Evolutionary conservation across 2,329 filamentous ascomycete species (phyloP).

Genomic region (Neopestalotiopsis clavispora): DNA sequence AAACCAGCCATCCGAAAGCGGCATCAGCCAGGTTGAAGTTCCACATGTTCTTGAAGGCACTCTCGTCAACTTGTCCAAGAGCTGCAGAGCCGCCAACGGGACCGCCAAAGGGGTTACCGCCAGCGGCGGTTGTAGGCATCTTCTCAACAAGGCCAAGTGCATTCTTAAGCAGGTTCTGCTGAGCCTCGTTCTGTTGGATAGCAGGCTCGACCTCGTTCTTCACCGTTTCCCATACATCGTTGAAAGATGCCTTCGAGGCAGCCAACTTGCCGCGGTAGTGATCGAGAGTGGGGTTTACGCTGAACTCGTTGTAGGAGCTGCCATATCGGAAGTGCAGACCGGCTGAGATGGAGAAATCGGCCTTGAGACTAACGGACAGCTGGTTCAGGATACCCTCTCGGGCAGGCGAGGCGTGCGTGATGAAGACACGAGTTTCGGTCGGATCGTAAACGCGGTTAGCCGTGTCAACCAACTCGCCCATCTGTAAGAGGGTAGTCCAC

Average conservation of each 20-base stretch:
- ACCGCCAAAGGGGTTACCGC: slow-evolving; percentile 95
- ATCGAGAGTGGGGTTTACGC: slow-evolving; percentile 95
- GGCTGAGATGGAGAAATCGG: slow-evolving; percentile 96
- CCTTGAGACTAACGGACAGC: slow-evolving; percentile 94
- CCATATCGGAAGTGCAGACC: slow-evolving; percentile 98
- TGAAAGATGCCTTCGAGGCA: slow-evolving; percentile 97
- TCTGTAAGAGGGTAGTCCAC: slow-evolving; percentile 98
- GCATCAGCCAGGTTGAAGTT: slow-evolving; percentile 99
- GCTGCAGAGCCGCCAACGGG: slow-evolving; percentile 73
- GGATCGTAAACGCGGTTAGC: slow-evolving; percentile 98
- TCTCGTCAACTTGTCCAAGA: slow-evolving; percentile 93
- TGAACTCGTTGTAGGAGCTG: slow-evolving; percentile 99
- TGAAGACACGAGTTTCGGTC: slow-evolving; percentile 93
- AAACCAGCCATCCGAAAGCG: slow-evolving; percentile 92
- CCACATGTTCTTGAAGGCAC: slow-evolving; percentile 99
- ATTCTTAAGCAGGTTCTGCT: slow-evolving; percentile 89
- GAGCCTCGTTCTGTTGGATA: slow-evolving; percentile 89
- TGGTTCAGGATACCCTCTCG: slow-evolving; percentile 97
- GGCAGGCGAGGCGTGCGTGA: slow-evolving; percentile 95
- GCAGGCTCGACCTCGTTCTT: slow-evolving; percentile 95
- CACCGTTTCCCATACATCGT: slow-evolving; percentile 99
- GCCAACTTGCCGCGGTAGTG: slow-evolving; percentile 98
- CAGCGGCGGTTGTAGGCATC: slow-evolving; percentile 94
- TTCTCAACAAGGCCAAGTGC: slow-evolving; percentile 94
- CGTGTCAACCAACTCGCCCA: slow-evolving; percentile 97